Evolutionary conservation across 1,284 basidiomycete genomes (phyloP).

Genomic region (Leccinum fuscescens): DNA sequence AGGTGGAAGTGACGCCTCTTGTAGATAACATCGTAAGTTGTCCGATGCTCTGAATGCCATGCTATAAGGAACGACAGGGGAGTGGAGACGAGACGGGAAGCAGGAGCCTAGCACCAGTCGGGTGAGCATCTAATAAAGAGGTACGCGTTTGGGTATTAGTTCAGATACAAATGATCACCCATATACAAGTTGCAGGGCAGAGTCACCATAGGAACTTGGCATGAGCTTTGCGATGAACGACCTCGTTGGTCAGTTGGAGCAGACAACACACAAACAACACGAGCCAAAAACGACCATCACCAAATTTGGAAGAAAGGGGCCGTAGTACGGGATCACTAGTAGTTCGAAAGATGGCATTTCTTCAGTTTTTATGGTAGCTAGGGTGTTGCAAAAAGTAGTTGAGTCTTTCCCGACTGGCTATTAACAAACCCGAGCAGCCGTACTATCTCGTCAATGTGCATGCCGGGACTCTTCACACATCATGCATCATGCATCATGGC

Average conservation of each 20-base stretch:
- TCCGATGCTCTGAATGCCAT: conserved; percentile 38
- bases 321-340: background rate
- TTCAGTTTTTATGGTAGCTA: background rate
- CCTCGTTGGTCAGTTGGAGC: background rate
- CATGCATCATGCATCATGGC: background rate
- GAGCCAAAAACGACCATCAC: conserved; percentile 12
- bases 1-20: conserved; percentile 45
- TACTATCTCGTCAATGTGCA: background rate
- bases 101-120: background rate
- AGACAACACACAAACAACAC: conserved; percentile 11
- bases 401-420: background rate
- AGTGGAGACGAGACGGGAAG: conserved; percentile 1
- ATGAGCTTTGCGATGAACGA: background rate
- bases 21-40: conserved; percentile 49
- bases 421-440: background rate
- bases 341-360: background rate
- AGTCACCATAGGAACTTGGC: conserved; percentile 25
- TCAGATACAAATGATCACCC: background rate
- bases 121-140: background rate
- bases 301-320: conserved; percentile 9
- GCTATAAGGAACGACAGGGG: background rate
- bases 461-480: background rate
- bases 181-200: background rate
- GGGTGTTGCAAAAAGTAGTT: background rate
- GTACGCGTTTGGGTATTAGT: background rate